Evolutionary conservation across 202 grass and related monocot genomes (phyloP), one percentile per base, ranked within the genome.

Genomic region (Panicum hallii): DNA sequence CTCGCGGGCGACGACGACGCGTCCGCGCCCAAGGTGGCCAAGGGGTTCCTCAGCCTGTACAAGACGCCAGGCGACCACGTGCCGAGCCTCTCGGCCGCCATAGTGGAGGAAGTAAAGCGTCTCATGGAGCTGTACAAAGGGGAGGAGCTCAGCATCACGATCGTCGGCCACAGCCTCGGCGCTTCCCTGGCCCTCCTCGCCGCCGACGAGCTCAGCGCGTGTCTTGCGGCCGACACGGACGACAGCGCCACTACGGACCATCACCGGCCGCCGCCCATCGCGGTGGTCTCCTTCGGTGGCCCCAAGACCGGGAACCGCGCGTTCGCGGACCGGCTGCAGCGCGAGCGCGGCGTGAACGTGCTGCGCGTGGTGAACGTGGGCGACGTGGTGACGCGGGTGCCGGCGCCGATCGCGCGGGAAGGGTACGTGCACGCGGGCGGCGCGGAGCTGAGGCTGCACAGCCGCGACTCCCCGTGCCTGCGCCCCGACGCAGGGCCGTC

Each of bases 131-230:
- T 83, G 4, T 90, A 84, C 84, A 56, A 77, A 26, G 85, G 89
- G 1, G 89, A 90, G 70, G 81, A 90, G 85, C 75, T 90, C 22
- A 90, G 89, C 85, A 77, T 90, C 75, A 87, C 89, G 3, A 71
- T 90, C 41, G 85, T 83, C 7, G 88, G 88, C 2, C 88, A 90
- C 79, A 90, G 88, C 88, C 79, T 90, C 47, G 88, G 88, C 45
- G 88, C 65, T 2, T 74, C 88, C 9, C 83, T 86, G 16, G 83
- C 88, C 22, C 36, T 90, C 80, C 85, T 90, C 53, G 84, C 81
- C 22, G 89, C 85, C 45, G 81, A 90, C 76, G 89, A 85, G 74
- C 74, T 85, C 43, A 50, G 53, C 83, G 19, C 52, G 5, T 58
- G 62, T 72, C 72, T 84, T 0, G 22, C 63, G 5, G 2, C 67